phyloP scores from a whole-genome alignment of 352 stramenopile genomes.

The Phytopythium kandeliae region DNA sequence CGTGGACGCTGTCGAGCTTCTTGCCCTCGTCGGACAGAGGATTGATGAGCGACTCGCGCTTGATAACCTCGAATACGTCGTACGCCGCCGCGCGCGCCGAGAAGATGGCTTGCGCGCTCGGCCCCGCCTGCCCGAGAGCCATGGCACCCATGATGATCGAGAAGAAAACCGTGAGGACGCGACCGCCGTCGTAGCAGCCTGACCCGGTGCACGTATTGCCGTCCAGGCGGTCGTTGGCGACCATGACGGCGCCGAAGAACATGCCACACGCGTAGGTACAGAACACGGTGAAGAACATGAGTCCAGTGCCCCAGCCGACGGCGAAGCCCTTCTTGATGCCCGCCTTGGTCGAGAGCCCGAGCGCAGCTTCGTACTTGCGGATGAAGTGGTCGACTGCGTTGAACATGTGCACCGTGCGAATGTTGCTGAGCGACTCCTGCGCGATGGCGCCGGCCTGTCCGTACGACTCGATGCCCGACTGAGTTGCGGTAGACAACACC shows the following conservation, averaged over 20 bases:
- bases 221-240: constrained; percentile 29
- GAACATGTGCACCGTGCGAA: constrained; percentile 62
- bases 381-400: constrained; percentile 31
- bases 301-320: constrained; percentile 28
- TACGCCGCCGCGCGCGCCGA: constrained; percentile 30
- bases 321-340: constrained; percentile 38
- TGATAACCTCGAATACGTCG: constrained; percentile 50
- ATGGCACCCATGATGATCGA: constrained; percentile 44
- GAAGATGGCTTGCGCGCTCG: constrained; percentile 35
- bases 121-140: constrained; percentile 41
- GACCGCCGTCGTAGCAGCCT: constrained; percentile 39
- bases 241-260: constrained; percentile 48
- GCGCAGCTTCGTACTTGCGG: constrained; percentile 33
- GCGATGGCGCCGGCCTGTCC: constrained; percentile 40
- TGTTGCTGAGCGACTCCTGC: constrained; percentile 50
- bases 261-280: constrained; percentile 58
- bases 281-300: constrained; percentile 47
- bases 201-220: constrained; percentile 14
- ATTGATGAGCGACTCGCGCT: constrained; percentile 35
- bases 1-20: constrained; percentile 15
- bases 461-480: constrained; percentile 36
- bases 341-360: constrained; percentile 18
- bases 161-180: constrained; percentile 49
- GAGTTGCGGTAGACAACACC: constrained; percentile 17
- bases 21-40: constrained; percentile 18